Evolutionary conservation across 1,139 yeast genomes (phyloP).

Genomic region (Scheffersomyces insectosa): DNA sequence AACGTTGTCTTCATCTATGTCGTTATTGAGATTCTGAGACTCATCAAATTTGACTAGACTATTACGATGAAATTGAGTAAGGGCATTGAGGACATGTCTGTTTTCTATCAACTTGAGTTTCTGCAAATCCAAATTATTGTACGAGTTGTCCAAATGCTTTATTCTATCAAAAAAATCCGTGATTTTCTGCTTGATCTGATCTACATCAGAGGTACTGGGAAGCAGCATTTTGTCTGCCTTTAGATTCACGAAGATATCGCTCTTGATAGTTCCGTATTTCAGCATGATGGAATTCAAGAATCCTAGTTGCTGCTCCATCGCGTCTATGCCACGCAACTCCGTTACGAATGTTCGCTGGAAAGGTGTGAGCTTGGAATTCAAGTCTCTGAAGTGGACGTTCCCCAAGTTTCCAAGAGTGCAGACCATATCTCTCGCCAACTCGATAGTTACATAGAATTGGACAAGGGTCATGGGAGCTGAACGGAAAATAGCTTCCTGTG

Average conservation of each 20-base stretch:
- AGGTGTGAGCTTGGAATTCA: constrained; percentile 73
- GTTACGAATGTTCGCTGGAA: constrained; percentile 87
- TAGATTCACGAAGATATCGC: constrained; percentile 13
- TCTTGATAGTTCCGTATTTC: constrained; percentile 15
- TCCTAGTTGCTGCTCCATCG: constrained; percentile 28
- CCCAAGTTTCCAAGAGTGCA: constrained; percentile 81
- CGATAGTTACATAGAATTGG: constrained; percentile 90
- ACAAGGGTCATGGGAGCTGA: constrained; percentile 95
- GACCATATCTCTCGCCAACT: constrained; percentile 84
- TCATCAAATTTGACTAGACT: constrained; percentile 4
- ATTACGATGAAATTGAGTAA: constrained; percentile 17
- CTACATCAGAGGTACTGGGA: constrained; percentile 21
- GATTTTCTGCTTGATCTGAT: constrained; percentile 14
- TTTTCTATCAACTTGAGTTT: constrained; percentile 17
- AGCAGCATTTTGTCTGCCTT: constrained; percentile 13
- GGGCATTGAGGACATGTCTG: constrained; percentile 19
- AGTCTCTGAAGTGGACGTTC: constrained; percentile 83
- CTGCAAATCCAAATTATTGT: constrained; percentile 16
- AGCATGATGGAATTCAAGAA: constrained; percentile 21
- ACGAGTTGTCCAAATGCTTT: constrained; percentile 23
- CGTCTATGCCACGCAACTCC: constrained; percentile 64
- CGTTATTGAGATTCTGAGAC: constrained; percentile 15
- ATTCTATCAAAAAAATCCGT: constrained; percentile 17
- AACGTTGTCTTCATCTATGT: constrained; percentile 33
- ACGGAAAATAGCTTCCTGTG: constrained; percentile 29